These are phyloP conservation scores for Melaleuca quinquenervia DNA, from an alignment of 345 rosid genomes.

Conservation along the genomic window DNA sequence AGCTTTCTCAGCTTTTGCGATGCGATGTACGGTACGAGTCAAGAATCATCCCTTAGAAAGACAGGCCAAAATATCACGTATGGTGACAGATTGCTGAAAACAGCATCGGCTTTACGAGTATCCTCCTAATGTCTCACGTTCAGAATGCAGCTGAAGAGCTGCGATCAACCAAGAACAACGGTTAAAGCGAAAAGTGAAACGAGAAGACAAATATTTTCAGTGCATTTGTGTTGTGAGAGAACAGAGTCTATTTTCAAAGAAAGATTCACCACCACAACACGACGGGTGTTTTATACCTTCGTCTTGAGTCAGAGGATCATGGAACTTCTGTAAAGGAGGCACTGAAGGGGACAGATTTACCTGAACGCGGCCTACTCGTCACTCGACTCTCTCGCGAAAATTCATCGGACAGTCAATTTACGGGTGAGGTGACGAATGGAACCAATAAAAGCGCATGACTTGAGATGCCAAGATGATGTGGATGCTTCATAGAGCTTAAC, in stretches of 20 bases:
- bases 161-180: constrained; percentile 6
- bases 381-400: neutral
- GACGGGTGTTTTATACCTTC: neutral
- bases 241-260: neutral
- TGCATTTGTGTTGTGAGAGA: neutral
- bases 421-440: too few species aligned
- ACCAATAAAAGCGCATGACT: too few species aligned
- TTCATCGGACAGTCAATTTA: neutral
- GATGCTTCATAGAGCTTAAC: neutral
- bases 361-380: neutral
- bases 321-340: neutral
- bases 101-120: constrained; percentile 21
- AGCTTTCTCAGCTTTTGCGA: too few species aligned
- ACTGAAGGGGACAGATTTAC: neutral
- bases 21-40: too few species aligned
- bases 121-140: constrained; percentile 37
- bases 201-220: neutral
- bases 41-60: neutral
- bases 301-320: neutral
- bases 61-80: neutral
- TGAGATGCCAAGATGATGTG: too few species aligned
- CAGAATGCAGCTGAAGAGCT: constrained; percentile 69
- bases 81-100: constrained; percentile 38
- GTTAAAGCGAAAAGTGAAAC: neutral
- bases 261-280: neutral